Base-by-base conservation (phyloP, 2,329 filamentous ascomycete species). In the Blumeriella jaapii region DNA sequence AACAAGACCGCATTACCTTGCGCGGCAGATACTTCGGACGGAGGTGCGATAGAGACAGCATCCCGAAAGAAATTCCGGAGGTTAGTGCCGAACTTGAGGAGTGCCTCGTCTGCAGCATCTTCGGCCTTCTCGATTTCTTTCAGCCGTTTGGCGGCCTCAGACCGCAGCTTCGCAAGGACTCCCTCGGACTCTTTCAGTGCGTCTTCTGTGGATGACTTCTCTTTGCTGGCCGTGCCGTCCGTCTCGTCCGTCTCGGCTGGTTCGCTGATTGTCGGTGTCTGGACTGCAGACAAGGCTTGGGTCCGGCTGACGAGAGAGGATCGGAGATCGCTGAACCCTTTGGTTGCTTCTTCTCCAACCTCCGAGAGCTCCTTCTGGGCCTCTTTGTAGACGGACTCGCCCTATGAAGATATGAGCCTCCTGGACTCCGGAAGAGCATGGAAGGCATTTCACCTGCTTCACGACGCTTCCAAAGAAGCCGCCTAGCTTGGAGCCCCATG, bases 61-160 rank as follows among this genome's bases (percentile, higher is more conserved):
- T 98, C 89, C 34, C 79, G 75, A 43, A 98, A 65, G 61, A 93
- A 96, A 59, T 89, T 82, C 23, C 84, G 73, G 31, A 98, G 76
- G 51, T 91, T 95, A 39, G 77, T 76, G 14, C 91, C 91, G 52
- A 96, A 95, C 47, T 84, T 83, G 48, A 96, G 64, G 7, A 98
- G 72, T 0, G 91, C 91, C 59, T 96, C 91, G 57, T 98, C 91
- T 6, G 91, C 91, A 3, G 89, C 89, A 55, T 96, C 89, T 60
- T 98, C 91, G 9, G 89, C 91, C 49, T 76, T 75, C 55, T 95
- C 83, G 13, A 96, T 78, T 40, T 95, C 85, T 54, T 84, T 91
- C 40, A 96, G 64, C 30, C 85, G 74, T 60, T 85, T 86, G 16
- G 82, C 68, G 4, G 86, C 86, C 61, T 93, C 83, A 13, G 67